Base-by-base conservation (phyloP, 2,329 filamentous ascomycete species). In the Penicillium capsulatum region DNA sequence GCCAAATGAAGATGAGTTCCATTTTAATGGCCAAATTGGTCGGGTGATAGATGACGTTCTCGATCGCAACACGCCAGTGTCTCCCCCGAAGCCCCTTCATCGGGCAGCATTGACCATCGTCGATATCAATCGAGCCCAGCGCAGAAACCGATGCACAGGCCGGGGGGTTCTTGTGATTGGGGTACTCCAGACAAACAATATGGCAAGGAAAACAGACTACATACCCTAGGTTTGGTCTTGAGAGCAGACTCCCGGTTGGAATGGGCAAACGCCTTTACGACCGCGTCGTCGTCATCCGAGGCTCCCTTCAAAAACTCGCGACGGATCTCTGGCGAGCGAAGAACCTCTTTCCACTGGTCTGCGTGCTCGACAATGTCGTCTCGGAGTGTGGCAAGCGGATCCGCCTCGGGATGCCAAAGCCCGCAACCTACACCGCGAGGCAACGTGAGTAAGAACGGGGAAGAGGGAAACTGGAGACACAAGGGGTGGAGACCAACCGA, bases 161-260 rank as follows among this genome's bases (percentile, higher is more conserved):
- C 9, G 9, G 5, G 19, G 19, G 19, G 19, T n/a, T 22, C 19
- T 22, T 28, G 26, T n/a, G 26, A 11, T 7, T n/a, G 9, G 26
- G 26, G 26, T 11, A 4, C 11, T 11, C 9, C 13, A 28, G 6
- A 11, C 6, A 28, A 28, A 28, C 11, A 28, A 14, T 11, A 28
- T 5, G 5, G 9, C 9, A 22, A 22, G 26, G 13, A 28, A 28
- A 14, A 7, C 17, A 40, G 8, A 68, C 75, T 62, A 37, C 50
- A 28, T 63, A 88, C 87, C 79, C 90, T 91, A 3, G 90, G 90
- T 58, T 83, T 83, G 26, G 80, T 91, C 73, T 94, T 94, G 35
- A 96, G 71, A 10, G 88, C 87, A 45, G 79, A 84, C 43, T 81
- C 79, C 48, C 77, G 69, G 55, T 94, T 96, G 51, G 75, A 71